A percentile compares a stretch with the other conserved stretches of the same genome.
These are phyloP conservation scores for Gelatoporia subvermispora DNA, from an alignment of 768 basidiomycete genomes.

Conservation along the genomic window DNA sequence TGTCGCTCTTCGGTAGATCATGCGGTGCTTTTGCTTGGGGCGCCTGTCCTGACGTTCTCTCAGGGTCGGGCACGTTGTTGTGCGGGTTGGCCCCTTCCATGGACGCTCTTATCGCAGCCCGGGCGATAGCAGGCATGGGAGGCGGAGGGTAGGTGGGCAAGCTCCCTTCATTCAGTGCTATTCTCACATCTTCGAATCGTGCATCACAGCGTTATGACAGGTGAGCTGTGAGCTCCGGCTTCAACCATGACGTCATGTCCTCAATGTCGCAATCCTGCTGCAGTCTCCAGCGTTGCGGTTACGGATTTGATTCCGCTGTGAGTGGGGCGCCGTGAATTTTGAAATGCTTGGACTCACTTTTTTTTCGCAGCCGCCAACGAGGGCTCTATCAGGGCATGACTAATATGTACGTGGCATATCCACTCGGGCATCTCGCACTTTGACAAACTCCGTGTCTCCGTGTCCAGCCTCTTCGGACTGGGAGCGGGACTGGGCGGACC, in stretches of 20 bases:
- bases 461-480: conserved; percentile 68
- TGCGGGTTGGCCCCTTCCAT: conserved; percentile 88
- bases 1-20: conserved; percentile 72
- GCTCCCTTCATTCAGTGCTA: conserved; percentile 5
- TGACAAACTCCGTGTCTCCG: neutral
- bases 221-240: conserved; percentile 30
- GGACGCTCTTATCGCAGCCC: conserved; percentile 72
- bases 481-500: conserved; percentile 81
- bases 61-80: conserved; percentile 76
- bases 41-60: conserved; percentile 15
- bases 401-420: conserved; percentile 58
- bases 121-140: conserved; percentile 87
- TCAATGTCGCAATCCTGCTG: conserved; percentile 12
- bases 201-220: conserved; percentile 72
- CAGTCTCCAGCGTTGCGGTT: conserved; percentile 80
- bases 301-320: conserved; percentile 88
- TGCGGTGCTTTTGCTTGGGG: conserved; percentile 2
- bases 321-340: conserved; percentile 24
- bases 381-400: conserved; percentile 91
- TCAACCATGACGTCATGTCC: conserved; percentile 13
- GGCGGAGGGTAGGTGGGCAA: conserved; percentile 74
- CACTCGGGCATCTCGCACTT: neutral
- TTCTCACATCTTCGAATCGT: conserved; percentile 14
- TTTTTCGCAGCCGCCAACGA: conserved; percentile 61
- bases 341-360: neutral